Conservation (phyloP, 805 yeast species). For the Clavispora carvajalis region DNA sequence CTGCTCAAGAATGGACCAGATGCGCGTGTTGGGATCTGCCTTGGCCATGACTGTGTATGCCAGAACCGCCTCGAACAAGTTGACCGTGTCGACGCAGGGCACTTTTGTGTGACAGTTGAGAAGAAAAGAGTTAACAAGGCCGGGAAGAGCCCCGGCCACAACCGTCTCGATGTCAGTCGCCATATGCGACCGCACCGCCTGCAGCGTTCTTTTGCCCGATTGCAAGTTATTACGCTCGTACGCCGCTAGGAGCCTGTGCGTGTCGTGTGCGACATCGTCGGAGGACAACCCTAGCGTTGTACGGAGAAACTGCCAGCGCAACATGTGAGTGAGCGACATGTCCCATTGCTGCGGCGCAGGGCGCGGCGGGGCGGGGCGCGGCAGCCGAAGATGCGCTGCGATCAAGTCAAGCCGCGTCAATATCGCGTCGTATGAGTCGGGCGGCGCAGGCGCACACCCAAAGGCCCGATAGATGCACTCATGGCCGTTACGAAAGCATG, state of each 20-base stretch:
- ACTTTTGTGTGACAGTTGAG: slow-evolving; percentile 28
- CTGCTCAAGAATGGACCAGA: slow-evolving; percentile 14
- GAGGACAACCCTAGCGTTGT: slow-evolving; percentile 9
- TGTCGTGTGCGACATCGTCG: slow-evolving; percentile 7
- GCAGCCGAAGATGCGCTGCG: slow-evolving; percentile 6
- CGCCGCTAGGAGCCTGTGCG: slow-evolving; percentile 1
- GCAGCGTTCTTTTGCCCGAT: background rate
- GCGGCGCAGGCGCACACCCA: slow-evolving; percentile 6
- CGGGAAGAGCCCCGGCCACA: slow-evolving; percentile 6
- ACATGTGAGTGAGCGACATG: slow-evolving; percentile 26
- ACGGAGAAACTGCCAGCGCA: slow-evolving; percentile 26
- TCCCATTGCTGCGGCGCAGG: slow-evolving; percentile 22
- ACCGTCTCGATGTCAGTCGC: slow-evolving; percentile 12
- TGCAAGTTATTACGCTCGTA: slow-evolving; percentile 2
- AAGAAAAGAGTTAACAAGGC: slow-evolving; percentile 24
- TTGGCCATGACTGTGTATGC: slow-evolving; percentile 18
- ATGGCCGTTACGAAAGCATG: slow-evolving; percentile 26
- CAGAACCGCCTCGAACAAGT: slow-evolving; percentile 26
- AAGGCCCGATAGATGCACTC: slow-evolving; percentile 29
- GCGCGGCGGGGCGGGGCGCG: slow-evolving; percentile 3
- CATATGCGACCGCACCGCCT: no score
- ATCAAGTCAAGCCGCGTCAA: background rate
- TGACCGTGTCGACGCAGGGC: slow-evolving; percentile 26
- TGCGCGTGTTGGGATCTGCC: slow-evolving; percentile 16
- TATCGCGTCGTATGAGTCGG: background rate